phyloP scores from a whole-genome alignment of 371 early-diverging fungal species.

The Capniomyces stellatus region DNA sequence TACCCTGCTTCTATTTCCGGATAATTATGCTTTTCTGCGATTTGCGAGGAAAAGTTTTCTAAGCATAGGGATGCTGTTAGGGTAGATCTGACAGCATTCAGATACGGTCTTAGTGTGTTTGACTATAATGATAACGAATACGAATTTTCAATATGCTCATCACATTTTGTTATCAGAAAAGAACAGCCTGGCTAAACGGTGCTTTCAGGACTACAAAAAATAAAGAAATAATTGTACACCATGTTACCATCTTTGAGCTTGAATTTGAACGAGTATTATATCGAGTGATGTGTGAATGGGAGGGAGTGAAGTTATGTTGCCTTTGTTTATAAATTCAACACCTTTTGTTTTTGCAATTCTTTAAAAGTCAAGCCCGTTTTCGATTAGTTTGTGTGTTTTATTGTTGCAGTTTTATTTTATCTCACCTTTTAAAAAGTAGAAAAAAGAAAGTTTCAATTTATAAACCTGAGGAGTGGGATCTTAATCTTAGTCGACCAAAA shows the following conservation, averaged over 20 bases:
- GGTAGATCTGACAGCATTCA: constrained; percentile 82
- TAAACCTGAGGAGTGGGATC: too few relatives aligned
- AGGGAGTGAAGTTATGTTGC: too few relatives aligned
- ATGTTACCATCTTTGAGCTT: neutral
- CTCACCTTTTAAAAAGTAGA: too few relatives aligned
- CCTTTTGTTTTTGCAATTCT: too few relatives aligned
- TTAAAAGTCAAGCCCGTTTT: too few relatives aligned
- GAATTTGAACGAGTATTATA: neutral
- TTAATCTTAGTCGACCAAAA: too few relatives aligned
- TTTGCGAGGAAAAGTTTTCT: constrained; percentile 92
- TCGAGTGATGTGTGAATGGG: too few relatives aligned
- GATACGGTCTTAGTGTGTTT: constrained; percentile 89
- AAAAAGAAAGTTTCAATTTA: too few relatives aligned
- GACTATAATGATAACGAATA: constrained; percentile 37
- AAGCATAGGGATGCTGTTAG: constrained; percentile 87
- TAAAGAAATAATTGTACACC: neutral
- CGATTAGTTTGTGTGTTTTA: too few relatives aligned
- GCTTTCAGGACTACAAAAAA: neutral
- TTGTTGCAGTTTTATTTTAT: too few relatives aligned
- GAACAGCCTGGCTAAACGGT: neutral
- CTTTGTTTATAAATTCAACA: too few relatives aligned
- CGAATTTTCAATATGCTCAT: neutral
- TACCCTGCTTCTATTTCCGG: constrained; percentile 82
- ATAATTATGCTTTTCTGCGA: constrained; percentile 93
- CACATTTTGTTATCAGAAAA: neutral